Percentiles rank a stretch among this genome's conserved stretches.
Evolutionary conservation across 805 yeast species (phyloP).

Genomic region (Yamadazyma nakazawae): DNA sequence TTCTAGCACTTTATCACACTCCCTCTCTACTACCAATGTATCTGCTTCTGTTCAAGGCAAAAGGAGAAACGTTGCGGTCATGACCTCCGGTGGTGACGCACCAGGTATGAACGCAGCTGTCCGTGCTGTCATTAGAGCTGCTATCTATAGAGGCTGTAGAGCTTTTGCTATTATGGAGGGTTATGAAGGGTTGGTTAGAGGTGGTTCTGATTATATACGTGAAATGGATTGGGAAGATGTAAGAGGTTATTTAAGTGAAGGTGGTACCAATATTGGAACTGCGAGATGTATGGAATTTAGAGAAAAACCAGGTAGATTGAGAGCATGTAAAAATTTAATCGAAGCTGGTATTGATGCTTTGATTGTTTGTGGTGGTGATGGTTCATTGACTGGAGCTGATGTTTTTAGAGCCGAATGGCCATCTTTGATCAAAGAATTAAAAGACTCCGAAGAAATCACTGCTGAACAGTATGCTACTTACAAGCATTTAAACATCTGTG

Average conservation of each 20-base stretch:
- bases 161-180: slow-evolving; percentile 93
- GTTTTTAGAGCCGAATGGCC: slow-evolving; percentile 95
- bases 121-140: slow-evolving; percentile 91
- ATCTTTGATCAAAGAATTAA: slow-evolving; percentile 70
- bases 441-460: slow-evolving; percentile 52
- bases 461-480: slow-evolving; percentile 57
- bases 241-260: slow-evolving; percentile 86
- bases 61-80: slow-evolving; percentile 75
- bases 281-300: slow-evolving; percentile 87
- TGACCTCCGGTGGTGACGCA: slow-evolving; percentile 99
- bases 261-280: slow-evolving; percentile 96
- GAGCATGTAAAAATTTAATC: slow-evolving; percentile 82
- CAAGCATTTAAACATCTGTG: slow-evolving; percentile 79
- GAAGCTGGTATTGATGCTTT: slow-evolving; percentile 88
- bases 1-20: slow-evolving; percentile 5
- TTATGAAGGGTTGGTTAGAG: slow-evolving; percentile 86
- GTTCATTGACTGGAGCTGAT: slow-evolving; percentile 97
- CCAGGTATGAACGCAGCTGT: slow-evolving; percentile 99
- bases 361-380: slow-evolving; percentile 98
- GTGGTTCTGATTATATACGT: slow-evolving; percentile 69
- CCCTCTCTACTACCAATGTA: slow-evolving; percentile 10
- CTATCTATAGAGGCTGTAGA: slow-evolving; percentile 82
- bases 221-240: slow-evolving; percentile 92
- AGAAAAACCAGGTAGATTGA: slow-evolving; percentile 79
- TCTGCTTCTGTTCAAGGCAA: slow-evolving; percentile 15